These are phyloP conservation scores for Wickerhamiella allomyrinae DNA, from an alignment of 805 yeast species.

Conservation along the genomic window DNA sequence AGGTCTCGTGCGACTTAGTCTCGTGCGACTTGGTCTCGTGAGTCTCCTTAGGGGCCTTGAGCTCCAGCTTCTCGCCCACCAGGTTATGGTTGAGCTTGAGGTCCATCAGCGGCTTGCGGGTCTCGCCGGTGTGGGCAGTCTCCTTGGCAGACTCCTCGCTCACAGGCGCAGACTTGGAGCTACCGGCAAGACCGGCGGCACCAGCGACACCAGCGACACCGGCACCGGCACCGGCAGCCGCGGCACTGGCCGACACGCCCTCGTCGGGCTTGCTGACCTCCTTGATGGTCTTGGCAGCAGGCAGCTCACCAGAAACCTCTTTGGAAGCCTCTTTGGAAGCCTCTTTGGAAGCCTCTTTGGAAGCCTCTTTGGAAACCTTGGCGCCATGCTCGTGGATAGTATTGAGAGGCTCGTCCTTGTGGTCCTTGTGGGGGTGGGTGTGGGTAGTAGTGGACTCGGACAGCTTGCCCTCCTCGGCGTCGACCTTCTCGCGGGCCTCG, in stretches of 20 bases:
- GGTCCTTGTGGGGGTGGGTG: conserved; percentile 10
- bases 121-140: not conserved
- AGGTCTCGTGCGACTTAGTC: not conserved
- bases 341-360: conserved; percentile 3
- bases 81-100: not conserved
- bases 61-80: conserved; percentile 2
- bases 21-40: not conserved
- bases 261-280: not conserved
- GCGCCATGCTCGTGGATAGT: conserved; percentile 7
- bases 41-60: not conserved
- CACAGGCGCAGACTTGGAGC: conserved; percentile 2
- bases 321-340: conserved; percentile 3
- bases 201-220: conserved; percentile 8
- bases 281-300: not conserved
- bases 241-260: conserved; percentile 3
- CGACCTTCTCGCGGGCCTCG: conserved; percentile 14
- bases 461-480: conserved; percentile 14
- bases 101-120: not conserved
- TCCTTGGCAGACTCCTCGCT: conserved; percentile 7
- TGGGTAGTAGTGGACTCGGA: conserved; percentile 16
- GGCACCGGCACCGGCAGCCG: conserved; percentile 8
- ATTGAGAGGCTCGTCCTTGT: conserved; percentile 8
- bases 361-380: conserved; percentile 8
- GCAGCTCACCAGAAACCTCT: not conserved
- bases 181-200: conserved; percentile 1